These are phyloP conservation scores for Penicillium polonicum DNA, from an alignment of 2,329 filamentous ascomycete genomes.

Conservation along the genomic window DNA sequence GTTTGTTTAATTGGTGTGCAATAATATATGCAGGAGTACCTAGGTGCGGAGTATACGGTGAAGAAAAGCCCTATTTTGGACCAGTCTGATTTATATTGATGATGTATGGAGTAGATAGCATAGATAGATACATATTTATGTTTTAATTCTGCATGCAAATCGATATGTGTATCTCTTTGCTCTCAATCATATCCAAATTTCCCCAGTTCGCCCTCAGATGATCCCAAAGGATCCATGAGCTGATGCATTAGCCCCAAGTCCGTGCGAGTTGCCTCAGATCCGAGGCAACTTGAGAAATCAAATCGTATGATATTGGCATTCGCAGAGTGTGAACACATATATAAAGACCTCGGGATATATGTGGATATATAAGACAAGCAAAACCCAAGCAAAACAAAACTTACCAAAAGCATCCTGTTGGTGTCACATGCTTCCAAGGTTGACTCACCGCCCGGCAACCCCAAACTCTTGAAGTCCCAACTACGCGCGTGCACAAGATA, in stretches of 20 bases:
- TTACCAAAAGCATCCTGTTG: neutral
- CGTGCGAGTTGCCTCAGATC: constrained; percentile 2
- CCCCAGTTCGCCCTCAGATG: neutral
- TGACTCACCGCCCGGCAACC: constrained; percentile 13
- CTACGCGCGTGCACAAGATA: neutral
- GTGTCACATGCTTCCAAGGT: constrained; percentile 7
- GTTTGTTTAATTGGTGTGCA: neutral
- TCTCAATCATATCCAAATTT: neutral
- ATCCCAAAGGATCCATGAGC: neutral
- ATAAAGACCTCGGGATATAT: neutral
- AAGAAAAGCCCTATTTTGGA: too few species aligned
- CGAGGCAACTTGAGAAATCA: neutral
- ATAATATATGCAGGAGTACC: neutral
- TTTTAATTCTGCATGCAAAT: neutral
- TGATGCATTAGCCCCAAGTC: constrained; percentile 2
- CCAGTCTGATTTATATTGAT: neutral
- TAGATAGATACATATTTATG: neutral
- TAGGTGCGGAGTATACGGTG: neutral
- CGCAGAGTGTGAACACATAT: neutral
- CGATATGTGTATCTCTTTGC: neutral
- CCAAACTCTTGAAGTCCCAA: constrained; percentile 3
- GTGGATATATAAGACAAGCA: neutral
- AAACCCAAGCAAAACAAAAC: too few species aligned
- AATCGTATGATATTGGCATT: neutral
- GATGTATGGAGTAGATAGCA: neutral